Evolutionary conservation across 768 basidiomycete species (phyloP), one percentile per base, ranked within the genome.

Genomic region (Suillus clintonianus): DNA sequence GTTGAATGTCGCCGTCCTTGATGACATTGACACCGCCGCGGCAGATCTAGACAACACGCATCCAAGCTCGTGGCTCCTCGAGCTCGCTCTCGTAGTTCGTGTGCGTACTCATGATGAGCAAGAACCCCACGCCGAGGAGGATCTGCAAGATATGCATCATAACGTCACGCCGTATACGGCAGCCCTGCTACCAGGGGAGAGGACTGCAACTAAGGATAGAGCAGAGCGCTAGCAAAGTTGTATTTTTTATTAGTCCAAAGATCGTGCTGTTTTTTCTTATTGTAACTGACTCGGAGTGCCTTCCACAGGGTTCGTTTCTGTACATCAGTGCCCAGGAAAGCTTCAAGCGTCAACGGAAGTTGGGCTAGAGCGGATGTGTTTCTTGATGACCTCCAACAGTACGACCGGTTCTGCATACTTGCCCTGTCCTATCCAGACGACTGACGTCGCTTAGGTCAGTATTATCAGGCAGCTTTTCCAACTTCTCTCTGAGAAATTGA

Each of bases 61-160:
- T 79, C 30, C 73, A 76, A 9, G 72, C 79, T 0, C 68, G 76
- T 19, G 77, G 76, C 1, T 76, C 76, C 10, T 72, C n/a, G n/a
- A n/a, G n/a, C n/a, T n/a, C 76, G 15, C 74, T 79, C 30, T 74
- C 76, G 8, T 66, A 70, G 11, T 65, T 67, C 51, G 65, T 27
- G 27, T 27, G 27, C 27, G 27, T 27, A n/a, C n/a, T n/a, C 48
- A 80, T 78, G 36, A 80, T 77, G 4, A 76, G 77, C n/a, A 80
- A 62, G 59, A 71, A 81, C 9, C 79, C 78, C 36, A 79, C 74
- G 0, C 78, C 77, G 15, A 81, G 64, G 71, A 80, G 79, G 57
- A 80, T 76, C 69, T 80, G 78, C 71, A 80, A 78, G 6, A 80
- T 68, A 65, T 79, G 79, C 9, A 80, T 76, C 75, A 80, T 79